Conservation (phyloP, 352 stramenopile genomes). For the Pythium phragmiticola region DNA sequence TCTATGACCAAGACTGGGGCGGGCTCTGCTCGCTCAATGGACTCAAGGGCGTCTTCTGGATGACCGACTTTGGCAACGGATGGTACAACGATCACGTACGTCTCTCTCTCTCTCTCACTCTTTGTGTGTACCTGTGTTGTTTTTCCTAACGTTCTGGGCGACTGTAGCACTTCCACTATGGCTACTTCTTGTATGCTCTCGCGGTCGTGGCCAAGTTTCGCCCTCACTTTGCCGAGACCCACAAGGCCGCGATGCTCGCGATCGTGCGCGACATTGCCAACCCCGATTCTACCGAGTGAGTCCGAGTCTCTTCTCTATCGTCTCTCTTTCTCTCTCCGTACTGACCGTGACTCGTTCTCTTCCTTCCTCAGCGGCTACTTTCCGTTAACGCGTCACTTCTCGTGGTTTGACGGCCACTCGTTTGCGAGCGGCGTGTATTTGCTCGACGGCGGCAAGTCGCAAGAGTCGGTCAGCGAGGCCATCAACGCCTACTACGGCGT, state of each 20-base stretch:
- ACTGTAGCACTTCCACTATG: slow-evolving; percentile 95
- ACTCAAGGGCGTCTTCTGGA: slow-evolving; percentile 85
- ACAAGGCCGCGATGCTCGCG: slow-evolving; percentile 74
- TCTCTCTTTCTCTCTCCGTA: not conserved
- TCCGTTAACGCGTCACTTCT: slow-evolving; percentile 93
- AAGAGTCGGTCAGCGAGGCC: slow-evolving; percentile 96
- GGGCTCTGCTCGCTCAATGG: slow-evolving; percentile 90
- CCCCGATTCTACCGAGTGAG: slow-evolving; percentile 58
- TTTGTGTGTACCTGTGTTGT: not conserved
- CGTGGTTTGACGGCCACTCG: slow-evolving; percentile 96
- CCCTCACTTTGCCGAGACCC: slow-evolving; percentile 59
- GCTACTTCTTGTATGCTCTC: slow-evolving; percentile 89
- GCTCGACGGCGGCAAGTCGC: slow-evolving; percentile 93
- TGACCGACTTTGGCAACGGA: slow-evolving; percentile 93
- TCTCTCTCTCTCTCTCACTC: slow-evolving; percentile 12
- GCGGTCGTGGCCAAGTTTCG: slow-evolving; percentile 81
- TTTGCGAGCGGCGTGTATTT: slow-evolving; percentile 95
- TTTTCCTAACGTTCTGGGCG: not conserved
- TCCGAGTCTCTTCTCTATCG: not conserved
- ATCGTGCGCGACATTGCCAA: slow-evolving; percentile 82
- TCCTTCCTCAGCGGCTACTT: slow-evolving; percentile 68
- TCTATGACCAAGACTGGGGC: slow-evolving; percentile 93
- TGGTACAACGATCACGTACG: slow-evolving; percentile 90
- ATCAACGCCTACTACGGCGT: slow-evolving; percentile 97
- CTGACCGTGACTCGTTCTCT: slow-evolving; percentile 9